Base-by-base conservation (phyloP, 768 basidiomycete genomes). In the Russula compacta region DNA sequence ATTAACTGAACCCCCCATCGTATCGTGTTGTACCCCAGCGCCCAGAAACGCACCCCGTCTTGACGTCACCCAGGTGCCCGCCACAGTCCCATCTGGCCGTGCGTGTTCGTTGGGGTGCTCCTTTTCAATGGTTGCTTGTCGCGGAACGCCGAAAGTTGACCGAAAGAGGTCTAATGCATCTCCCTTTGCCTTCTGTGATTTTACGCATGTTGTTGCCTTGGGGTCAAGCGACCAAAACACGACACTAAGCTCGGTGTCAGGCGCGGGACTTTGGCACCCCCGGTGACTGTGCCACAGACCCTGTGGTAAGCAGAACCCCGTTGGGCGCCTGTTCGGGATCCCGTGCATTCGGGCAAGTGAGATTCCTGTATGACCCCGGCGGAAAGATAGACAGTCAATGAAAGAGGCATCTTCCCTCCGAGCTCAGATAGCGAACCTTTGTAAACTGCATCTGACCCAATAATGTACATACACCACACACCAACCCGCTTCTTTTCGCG, bases 271-370 rank as follows among this genome's bases (percentile, higher is more conserved):
- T 48, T 53, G 56, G 42, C 51, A 49, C 46, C 46, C 39, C 57
- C 61, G 61, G 61, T 58, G 57, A 63, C 57, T 63, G 61, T 58
- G 61, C 56, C 61, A 58, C 43, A 48, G 61, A 63, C 46, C 56
- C 36, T 53, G 56, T 58, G 46, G 61, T 58, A 33, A 42, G 52
- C 52, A 63, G 61, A 58, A 53, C 19, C 46, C 61, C 61, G 57
- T 58, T 38, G 52, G 35, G 61, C 57, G 61, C 40, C 29, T 58
- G 50, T 53, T 21, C 42, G 38, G 32, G 39, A 35, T 5, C 39
- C 38, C 21, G 53, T 42, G 32, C n/a, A 49, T 29, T 51, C 19
- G 29, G 61, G 61, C 21, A 63, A 63, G 40, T 24, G 61, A 40
- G 33, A 58, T 63, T 42, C 61, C 61, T 53, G 50, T 42, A 53